Conservation (phyloP, 495 filamentous ascomycete species). For the Penicillium flavigenum region DNA sequence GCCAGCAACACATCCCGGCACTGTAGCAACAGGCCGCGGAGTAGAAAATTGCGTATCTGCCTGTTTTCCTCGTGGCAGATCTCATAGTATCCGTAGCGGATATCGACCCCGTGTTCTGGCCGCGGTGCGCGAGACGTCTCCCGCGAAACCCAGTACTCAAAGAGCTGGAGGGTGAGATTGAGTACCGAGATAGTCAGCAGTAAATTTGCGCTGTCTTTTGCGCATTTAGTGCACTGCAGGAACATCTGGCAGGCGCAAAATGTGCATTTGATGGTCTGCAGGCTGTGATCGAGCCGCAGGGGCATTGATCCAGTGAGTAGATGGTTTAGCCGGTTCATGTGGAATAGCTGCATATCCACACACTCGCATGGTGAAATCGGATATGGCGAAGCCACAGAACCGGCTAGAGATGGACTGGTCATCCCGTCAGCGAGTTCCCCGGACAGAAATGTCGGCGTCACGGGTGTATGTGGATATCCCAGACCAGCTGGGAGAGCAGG, state of each 20-base stretch:
- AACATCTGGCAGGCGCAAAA: constrained; percentile 38
- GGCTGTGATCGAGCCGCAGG: constrained; percentile 40
- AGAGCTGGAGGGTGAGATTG: constrained; percentile 37
- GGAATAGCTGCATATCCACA: constrained; percentile 33
- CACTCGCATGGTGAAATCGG: constrained; percentile 35
- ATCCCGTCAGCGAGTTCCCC: constrained; percentile 33
- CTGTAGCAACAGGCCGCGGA: constrained; percentile 33
- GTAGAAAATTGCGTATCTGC: constrained; percentile 35
- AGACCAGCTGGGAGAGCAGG: constrained; percentile 23
- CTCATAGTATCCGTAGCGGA: constrained; percentile 45
- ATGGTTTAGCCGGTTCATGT: constrained; percentile 38
- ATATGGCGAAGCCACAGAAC: constrained; percentile 25
- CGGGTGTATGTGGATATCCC: constrained; percentile 30
- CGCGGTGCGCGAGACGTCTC: constrained; percentile 23
- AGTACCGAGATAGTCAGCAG: constrained; percentile 36
- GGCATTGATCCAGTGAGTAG: constrained; percentile 32
- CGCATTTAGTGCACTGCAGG: constrained; percentile 37
- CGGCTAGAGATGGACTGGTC: constrained; percentile 34
- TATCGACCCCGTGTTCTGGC: constrained; percentile 22
- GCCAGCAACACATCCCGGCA: constrained; percentile 32
- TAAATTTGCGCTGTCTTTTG: constrained; percentile 37
- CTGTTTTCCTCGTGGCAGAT: constrained; percentile 36
- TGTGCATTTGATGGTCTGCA: constrained; percentile 38
- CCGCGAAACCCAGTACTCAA: constrained; percentile 39
- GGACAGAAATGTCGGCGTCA: constrained; percentile 41